Evolutionary conservation across 805 yeast genomes (phyloP).

Genomic region (Wickerhamiella galacta): DNA sequence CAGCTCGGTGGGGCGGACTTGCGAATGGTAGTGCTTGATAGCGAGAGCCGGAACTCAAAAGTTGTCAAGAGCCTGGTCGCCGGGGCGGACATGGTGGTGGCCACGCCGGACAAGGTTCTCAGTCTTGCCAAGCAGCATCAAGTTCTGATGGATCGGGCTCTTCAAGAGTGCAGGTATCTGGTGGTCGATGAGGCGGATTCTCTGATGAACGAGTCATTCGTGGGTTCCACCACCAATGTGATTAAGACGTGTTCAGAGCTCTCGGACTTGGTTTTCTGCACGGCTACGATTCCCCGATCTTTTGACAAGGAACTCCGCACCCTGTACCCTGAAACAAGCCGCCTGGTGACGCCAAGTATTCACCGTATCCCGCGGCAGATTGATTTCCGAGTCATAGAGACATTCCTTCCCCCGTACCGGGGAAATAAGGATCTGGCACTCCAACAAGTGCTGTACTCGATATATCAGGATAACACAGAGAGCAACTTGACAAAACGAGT

Average conservation of each 20-base stretch:
- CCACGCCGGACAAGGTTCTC: conserved; percentile 66
- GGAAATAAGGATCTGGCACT: conserved; percentile 73
- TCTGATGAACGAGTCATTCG: conserved; percentile 65
- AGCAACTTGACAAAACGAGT: conserved; percentile 59
- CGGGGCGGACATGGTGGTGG: conserved; percentile 62
- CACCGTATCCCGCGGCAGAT: conserved; percentile 72
- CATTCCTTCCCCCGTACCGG: conserved; percentile 59
- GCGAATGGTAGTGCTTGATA: neutral
- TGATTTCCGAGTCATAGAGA: conserved; percentile 59
- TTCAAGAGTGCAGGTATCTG: conserved; percentile 36
- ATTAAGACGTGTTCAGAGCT: conserved; percentile 36
- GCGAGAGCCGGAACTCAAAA: conserved; percentile 10
- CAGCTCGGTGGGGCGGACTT: conserved; percentile 8
- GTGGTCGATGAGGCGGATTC: conserved; percentile 94
- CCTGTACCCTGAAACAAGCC: conserved; percentile 46
- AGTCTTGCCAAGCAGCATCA: conserved; percentile 22
- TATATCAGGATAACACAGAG: conserved; percentile 71
- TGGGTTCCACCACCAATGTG: conserved; percentile 42
- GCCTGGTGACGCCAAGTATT: conserved; percentile 62
- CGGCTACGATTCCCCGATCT: conserved; percentile 78
- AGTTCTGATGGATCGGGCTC: conserved; percentile 14
- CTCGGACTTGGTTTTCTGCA: conserved; percentile 54
- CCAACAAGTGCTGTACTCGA: conserved; percentile 77
- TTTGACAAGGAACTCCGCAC: conserved; percentile 45
- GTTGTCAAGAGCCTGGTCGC: conserved; percentile 14